phyloP scores from a whole-genome alignment of 805 yeast species.

The Yarrowia alimentaria region DNA sequence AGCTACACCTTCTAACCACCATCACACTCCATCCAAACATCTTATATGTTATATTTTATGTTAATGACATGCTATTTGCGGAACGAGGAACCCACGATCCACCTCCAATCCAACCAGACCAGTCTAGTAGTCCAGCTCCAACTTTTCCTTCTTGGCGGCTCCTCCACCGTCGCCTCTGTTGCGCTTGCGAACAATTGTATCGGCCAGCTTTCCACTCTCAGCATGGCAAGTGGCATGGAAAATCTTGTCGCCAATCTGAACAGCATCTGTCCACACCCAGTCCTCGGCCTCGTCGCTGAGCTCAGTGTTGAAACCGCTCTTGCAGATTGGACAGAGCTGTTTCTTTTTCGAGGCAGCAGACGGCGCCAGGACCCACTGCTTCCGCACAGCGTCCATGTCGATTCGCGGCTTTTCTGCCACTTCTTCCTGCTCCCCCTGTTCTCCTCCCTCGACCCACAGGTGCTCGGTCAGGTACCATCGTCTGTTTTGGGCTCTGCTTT shows the following conservation, averaged over 20 bases:
- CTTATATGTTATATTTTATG: too few relatives aligned
- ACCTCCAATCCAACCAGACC: too few relatives aligned
- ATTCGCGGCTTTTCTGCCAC: constrained; percentile 30
- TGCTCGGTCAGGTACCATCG: constrained; percentile 75
- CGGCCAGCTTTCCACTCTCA: constrained; percentile 48
- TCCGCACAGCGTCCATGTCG: constrained; percentile 41
- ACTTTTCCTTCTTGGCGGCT: constrained; percentile 2
- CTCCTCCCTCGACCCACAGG: constrained; percentile 70
- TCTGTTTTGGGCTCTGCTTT: constrained; percentile 57
- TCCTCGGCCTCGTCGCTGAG: constrained; percentile 75
- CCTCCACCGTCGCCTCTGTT: not conserved
- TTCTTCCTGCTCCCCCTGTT: constrained; percentile 42
- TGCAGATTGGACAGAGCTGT: constrained; percentile 66
- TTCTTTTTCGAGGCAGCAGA: constrained; percentile 57
- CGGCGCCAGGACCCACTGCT: constrained; percentile 64
- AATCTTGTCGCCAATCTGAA: constrained; percentile 48
- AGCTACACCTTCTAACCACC: too few relatives aligned
- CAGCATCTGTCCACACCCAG: constrained; percentile 77
- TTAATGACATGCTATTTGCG: too few relatives aligned
- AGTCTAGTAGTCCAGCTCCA: constrained; percentile 17
- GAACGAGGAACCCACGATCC: too few relatives aligned
- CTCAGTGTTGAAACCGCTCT: constrained; percentile 59
- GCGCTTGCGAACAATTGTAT: constrained; percentile 13
- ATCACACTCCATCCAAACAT: too few relatives aligned
- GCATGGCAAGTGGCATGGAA: constrained; percentile 68